Evolutionary conservation across 208 protist species (phyloP).

Genomic region (Wallacemonas sp.): DNA sequence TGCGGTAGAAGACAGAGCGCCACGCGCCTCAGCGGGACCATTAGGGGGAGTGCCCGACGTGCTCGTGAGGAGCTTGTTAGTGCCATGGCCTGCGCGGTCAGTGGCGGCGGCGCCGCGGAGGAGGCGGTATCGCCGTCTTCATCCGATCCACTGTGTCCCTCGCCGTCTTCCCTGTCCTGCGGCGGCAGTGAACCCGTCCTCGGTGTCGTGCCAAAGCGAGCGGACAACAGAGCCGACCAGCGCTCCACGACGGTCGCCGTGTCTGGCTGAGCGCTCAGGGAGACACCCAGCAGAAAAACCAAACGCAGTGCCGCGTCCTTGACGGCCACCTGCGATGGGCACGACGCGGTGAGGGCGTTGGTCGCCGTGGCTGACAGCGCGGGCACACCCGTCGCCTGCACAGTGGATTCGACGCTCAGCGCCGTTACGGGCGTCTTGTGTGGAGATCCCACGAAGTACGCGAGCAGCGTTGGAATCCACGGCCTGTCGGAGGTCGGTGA

Average conservation of each 20-base stretch:
- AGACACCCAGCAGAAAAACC: no score
- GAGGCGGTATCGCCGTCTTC: neutral
- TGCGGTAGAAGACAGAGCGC: slow-evolving; percentile 1
- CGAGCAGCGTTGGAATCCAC: neutral
- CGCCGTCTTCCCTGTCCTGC: neutral
- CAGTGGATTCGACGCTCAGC: neutral
- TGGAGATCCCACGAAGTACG: neutral
- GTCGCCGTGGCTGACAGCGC: neutral
- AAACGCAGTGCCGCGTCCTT: no score
- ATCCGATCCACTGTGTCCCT: neutral
- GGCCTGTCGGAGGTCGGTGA: no score
- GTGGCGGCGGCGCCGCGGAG: no score
- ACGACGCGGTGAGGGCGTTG: neutral
- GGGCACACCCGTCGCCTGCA: no score
- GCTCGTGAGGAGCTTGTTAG: neutral
- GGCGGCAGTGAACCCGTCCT: no score
- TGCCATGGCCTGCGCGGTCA: neutral
- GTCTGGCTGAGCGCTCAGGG: no score
- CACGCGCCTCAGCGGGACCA: neutral
- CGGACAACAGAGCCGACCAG: no score
- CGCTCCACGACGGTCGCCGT: no score
- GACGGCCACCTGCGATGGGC: no score
- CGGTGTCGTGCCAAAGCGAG: no score
- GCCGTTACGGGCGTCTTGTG: neutral
- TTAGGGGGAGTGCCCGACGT: neutral